Conservation (phyloP, 2,329 filamentous ascomycete species). For the Hansfordia pulvinata region DNA sequence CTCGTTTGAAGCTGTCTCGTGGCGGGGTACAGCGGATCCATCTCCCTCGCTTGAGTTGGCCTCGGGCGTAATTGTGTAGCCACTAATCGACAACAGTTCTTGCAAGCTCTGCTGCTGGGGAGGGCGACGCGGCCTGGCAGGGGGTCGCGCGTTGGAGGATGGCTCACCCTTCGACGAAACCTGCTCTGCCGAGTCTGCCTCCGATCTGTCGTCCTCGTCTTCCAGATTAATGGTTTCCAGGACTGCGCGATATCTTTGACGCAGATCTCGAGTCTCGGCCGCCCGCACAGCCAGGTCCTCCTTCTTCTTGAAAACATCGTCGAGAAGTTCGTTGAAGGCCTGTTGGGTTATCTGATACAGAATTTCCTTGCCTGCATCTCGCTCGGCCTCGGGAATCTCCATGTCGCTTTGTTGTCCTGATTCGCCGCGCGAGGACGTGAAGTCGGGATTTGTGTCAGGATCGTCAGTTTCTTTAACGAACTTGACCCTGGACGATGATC, state of each 20-base stretch:
- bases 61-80: conserved; percentile 24
- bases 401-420: conserved; percentile 67
- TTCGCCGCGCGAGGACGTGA: conserved; percentile 57
- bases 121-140: no score
- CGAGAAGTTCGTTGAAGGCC: conserved; percentile 83
- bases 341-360: conserved; percentile 86
- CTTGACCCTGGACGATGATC: conserved; percentile 67
- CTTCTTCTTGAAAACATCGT: conserved; percentile 68
- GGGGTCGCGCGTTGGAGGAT: conserved; percentile 3
- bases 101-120: conserved; percentile 18
- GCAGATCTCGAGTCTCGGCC: conserved; percentile 45
- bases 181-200: conserved; percentile 3
- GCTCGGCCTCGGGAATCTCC: conserved; percentile 67
- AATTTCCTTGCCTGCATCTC: conserved; percentile 75
- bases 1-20: conserved; percentile 4
- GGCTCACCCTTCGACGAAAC: conserved; percentile 4
- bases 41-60: no score
- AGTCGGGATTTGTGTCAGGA: conserved; percentile 58
- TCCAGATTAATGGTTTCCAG: conserved; percentile 27
- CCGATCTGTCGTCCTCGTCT: conserved; percentile 12
- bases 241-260: conserved; percentile 39
- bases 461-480: conserved; percentile 62
- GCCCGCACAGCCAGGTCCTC: conserved; percentile 65
- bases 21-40: no score
- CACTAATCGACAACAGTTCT: conserved; percentile 27